Conservation (phyloP, 495 filamentous ascomycete species). For the Xylaria acuta region DNA sequence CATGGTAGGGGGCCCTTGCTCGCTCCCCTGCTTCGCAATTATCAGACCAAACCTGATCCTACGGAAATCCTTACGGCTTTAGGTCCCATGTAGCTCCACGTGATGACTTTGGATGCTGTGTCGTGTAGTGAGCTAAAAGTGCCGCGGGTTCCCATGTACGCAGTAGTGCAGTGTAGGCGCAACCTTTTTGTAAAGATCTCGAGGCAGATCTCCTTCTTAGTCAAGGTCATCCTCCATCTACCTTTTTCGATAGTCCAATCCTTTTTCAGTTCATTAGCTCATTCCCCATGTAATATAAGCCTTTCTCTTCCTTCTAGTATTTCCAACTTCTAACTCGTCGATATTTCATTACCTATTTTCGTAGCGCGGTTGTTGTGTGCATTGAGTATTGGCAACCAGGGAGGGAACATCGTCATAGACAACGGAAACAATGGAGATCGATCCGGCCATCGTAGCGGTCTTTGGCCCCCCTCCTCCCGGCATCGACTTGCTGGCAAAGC, state of each 20-base stretch:
- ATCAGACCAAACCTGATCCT: constrained; percentile 18
- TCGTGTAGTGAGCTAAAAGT: not conserved
- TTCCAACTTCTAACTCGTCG: constrained; percentile 24
- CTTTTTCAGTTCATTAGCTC: constrained; percentile 4
- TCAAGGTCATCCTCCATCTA: constrained; percentile 1
- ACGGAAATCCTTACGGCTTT: constrained; percentile 17
- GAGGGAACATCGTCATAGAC: not conserved
- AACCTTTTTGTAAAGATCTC: constrained; percentile 10
- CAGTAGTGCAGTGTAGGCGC: not conserved
- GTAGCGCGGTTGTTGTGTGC: constrained; percentile 16
- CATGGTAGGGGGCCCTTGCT: constrained; percentile 15
- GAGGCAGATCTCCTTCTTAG: constrained; percentile 18
- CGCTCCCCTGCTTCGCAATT: constrained; percentile 10
- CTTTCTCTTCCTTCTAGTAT: not conserved
- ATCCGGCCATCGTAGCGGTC: constrained; percentile 24
- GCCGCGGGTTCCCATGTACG: not conserved
- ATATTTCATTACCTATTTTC: constrained; percentile 18
- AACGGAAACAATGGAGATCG: constrained; percentile 30
- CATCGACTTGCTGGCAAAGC: constrained; percentile 36
- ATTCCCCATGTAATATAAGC: constrained; percentile 18
- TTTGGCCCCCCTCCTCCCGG: constrained; percentile 40
- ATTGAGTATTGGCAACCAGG: not conserved
- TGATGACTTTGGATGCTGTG: constrained; percentile 3
- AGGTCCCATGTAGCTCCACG: constrained; percentile 3
- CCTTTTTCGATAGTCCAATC: constrained; percentile 5